These are phyloP conservation scores for Geum urbanum DNA, from an alignment of 306 rosid species.

Conservation along the genomic window DNA sequence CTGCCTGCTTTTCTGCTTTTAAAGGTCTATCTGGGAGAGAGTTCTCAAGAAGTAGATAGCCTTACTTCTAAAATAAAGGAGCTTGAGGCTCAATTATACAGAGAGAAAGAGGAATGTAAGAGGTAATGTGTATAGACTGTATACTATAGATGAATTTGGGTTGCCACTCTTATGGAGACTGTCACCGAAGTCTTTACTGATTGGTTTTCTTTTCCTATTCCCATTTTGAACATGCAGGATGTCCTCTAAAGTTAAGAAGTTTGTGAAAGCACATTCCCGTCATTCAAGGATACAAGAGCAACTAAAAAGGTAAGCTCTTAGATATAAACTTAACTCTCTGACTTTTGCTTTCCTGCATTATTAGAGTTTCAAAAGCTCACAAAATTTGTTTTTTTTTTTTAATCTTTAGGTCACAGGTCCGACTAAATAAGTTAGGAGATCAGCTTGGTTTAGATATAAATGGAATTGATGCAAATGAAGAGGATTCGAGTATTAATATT, in stretches of 20 bases:
- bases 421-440: constrained; percentile 71
- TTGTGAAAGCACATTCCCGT: constrained; percentile 58
- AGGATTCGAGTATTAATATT: constrained; percentile 74
- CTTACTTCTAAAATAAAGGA: constrained; percentile 86
- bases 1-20: background rate
- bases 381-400: constrained; percentile 24
- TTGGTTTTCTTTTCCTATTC: constrained; percentile 20
- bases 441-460: constrained; percentile 66
- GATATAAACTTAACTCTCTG: background rate
- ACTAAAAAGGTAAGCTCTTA: constrained; percentile 55
- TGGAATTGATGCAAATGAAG: constrained; percentile 60
- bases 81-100: constrained; percentile 66
- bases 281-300: constrained; percentile 64
- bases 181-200: constrained; percentile 7
- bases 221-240: constrained; percentile 49
- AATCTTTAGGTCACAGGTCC: constrained; percentile 63
- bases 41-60: constrained; percentile 70
- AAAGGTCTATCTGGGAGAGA: constrained; percentile 66
- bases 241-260: constrained; percentile 68
- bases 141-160: background rate
- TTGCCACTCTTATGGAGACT: background rate
- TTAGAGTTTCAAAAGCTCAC: background rate
- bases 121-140: constrained; percentile 41
- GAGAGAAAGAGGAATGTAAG: constrained; percentile 72
- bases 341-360: background rate